Evolutionary conservation across 352 stramenopile genomes (phyloP), one percentile per base, ranked within the genome.

Genomic region (Aphanomyces invadans): DNA sequence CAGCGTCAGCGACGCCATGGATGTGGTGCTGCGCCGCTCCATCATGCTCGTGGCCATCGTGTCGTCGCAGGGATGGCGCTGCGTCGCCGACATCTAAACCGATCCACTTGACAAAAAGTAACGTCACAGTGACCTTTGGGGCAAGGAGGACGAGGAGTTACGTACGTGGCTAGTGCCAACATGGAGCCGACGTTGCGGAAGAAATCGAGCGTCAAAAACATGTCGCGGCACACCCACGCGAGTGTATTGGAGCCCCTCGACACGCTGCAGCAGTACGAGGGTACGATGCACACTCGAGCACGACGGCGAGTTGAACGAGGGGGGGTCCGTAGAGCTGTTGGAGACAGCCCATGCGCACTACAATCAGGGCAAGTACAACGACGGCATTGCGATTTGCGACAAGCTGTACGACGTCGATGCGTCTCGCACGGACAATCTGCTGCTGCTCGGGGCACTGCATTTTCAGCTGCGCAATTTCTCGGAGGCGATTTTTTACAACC

Each of bases 401-500:
- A 77, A 94, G 45, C 76, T 97, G 32, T 98, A 98, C 72, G 76
- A 87, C 44, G 76, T 78, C 33, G 87, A 96, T 68, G 79, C 90
- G 10, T 90, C 78, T 54, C 86, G 89, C 38, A 88, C 86, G 1
- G 93, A 98, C 65, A 97, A 96, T 65, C 71, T 98, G 25, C 72
- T 98, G 52, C 81, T 98, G 23, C 75, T 98, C 2, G 92, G 92
- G 12, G 94, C 94, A 26, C 71, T 97, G 38, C 92, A 98, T 73
- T 98, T 97, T 66, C 91, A 98, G 66, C 76, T 98, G 0, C 81
- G 88, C 21, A 95, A 97, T 72, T 88, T 96, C 53, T 86, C 76
- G 7, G 90, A 98, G 66, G 86, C 78, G 66, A 96, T 98, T 53
- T 97, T 97, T 70, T 98, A 97, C 82, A 98, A 97, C 71, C 89